phyloP scores from a whole-genome alignment of 1,284 basidiomycete genomes.

The Ganoderma resinaceum region DNA sequence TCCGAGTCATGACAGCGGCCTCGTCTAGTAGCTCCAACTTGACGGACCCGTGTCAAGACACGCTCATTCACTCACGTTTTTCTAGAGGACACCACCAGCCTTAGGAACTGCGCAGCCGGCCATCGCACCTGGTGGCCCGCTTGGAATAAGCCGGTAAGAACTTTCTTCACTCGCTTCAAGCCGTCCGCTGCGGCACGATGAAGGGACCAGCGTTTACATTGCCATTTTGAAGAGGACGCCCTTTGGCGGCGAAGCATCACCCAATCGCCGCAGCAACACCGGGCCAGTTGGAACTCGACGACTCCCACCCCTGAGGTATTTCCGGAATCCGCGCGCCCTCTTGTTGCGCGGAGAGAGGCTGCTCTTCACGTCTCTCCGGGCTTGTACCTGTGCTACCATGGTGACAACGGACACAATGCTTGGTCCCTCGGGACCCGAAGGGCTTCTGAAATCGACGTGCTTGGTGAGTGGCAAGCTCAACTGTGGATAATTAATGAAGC shows the following conservation, averaged over 20 bases:
- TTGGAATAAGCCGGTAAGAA: neutral
- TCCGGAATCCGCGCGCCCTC: neutral
- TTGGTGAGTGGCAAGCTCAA: neutral
- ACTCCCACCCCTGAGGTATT: slow-evolving; percentile 9
- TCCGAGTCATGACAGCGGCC: too few species aligned
- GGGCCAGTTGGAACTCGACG: neutral
- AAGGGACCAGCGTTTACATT: neutral
- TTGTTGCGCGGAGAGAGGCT: neutral
- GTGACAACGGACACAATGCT: neutral
- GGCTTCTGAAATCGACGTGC: too few species aligned
- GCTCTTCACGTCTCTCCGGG: neutral
- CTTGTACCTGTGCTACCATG: neutral
- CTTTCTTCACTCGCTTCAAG: neutral
- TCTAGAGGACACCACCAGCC: too few species aligned
- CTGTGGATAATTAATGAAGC: neutral
- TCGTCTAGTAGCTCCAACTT: neutral
- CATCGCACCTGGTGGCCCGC: neutral
- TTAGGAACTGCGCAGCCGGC: neutral
- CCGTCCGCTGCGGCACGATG: neutral
- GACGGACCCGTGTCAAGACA: neutral
- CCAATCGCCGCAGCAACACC: neutral
- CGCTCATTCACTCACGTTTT: too few species aligned
- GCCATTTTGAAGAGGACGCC: neutral
- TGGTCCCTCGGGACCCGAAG: neutral
- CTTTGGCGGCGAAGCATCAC: neutral